Evolutionary conservation across 345 rosid genomes (phyloP).

Genomic region (Dipteronia sinensis): DNA sequence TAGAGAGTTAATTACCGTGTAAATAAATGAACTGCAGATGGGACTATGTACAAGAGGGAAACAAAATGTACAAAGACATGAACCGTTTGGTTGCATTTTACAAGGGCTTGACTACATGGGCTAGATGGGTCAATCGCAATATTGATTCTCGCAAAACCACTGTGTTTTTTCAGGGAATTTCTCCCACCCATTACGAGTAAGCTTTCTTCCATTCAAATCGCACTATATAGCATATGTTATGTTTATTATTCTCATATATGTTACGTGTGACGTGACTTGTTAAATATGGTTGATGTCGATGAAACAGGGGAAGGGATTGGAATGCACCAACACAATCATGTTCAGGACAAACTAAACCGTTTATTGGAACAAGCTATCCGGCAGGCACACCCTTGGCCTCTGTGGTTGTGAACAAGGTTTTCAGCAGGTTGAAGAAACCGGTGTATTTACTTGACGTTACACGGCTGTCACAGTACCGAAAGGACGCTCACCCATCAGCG

Average conservation of each 20-base stretch:
- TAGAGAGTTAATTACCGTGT: neutral
- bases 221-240: too few relatives aligned
- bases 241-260: too few relatives aligned
- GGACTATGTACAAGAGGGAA: conserved; percentile 73
- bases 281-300: neutral
- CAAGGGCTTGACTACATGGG: conserved; percentile 92
- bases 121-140: conserved; percentile 74
- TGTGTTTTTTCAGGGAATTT: conserved; percentile 83
- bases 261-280: neutral
- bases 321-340: conserved; percentile 61
- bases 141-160: conserved; percentile 72
- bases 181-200: conserved; percentile 91
- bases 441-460: conserved; percentile 78
- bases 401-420: conserved; percentile 70
- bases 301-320: conserved; percentile 85
- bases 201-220: conserved; percentile 11
- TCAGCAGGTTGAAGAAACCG: conserved; percentile 71
- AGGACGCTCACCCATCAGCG: conserved; percentile 75
- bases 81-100: conserved; percentile 77
- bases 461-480: conserved; percentile 55
- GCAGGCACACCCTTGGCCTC: conserved; percentile 71
- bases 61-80: conserved; percentile 69
- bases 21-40: conserved; percentile 45
- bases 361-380: conserved; percentile 60
- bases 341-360: conserved; percentile 61